Conservation (phyloP, 805 yeast species). For the Lachancea thermotolerans region DNA sequence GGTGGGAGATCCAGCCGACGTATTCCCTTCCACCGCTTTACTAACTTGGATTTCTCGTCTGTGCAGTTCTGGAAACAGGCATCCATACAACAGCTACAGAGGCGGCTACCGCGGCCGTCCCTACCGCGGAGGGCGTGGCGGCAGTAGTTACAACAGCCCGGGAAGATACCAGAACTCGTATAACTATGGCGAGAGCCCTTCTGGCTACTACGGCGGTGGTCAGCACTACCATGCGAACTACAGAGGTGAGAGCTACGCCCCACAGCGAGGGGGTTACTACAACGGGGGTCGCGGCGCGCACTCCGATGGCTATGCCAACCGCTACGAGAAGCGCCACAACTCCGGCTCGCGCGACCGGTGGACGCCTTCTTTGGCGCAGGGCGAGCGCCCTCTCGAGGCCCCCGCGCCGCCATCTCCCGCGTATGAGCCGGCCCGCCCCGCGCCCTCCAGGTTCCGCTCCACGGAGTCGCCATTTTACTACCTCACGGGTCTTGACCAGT, state of each 20-base stretch:
- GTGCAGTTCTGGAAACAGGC: slow-evolving; percentile 1
- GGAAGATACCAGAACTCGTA: background rate
- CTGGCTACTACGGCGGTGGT: background rate
- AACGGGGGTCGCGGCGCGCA: slow-evolving; percentile 4
- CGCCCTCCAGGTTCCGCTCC: slow-evolving; percentile 3
- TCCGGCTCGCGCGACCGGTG: background rate
- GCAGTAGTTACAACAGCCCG: background rate
- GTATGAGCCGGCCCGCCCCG: background rate
- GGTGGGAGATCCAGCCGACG: background rate
- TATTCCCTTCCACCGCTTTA: background rate
- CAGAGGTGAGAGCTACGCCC: slow-evolving; percentile 1
- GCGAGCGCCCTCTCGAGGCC: background rate
- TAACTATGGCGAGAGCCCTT: slow-evolving; percentile 3
- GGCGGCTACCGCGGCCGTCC: slow-evolving; percentile 6
- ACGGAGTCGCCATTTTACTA: slow-evolving; percentile 20
- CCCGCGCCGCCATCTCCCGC: background rate
- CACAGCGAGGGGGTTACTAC: background rate
- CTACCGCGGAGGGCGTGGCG: slow-evolving; percentile 8
- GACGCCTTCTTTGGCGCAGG: background rate
- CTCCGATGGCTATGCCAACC: background rate
- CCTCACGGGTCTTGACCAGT: slow-evolving; percentile 18
- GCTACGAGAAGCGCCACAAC: background rate
- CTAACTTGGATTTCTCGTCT: background rate
- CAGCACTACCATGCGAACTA: background rate
- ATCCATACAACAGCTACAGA: slow-evolving; percentile 2